These are phyloP conservation scores for Trypanosomatidae sp. DNA, from an alignment of 208 protist genomes.

Conservation along the genomic window DNA sequence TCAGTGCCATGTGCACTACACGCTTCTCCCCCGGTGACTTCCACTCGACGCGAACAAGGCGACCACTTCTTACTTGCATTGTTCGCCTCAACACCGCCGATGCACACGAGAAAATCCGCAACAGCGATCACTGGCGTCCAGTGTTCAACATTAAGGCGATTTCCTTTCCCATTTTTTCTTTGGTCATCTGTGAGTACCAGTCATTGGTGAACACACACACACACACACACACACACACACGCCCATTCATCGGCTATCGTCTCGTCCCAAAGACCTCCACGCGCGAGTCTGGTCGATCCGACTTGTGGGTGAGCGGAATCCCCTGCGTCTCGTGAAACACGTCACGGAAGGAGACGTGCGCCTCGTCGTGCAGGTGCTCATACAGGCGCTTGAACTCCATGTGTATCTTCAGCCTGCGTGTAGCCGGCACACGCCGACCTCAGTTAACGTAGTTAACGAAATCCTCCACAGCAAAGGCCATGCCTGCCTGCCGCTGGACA, in stretches of 20 bases:
- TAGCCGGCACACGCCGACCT: constrained; percentile 58
- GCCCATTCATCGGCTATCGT: not conserved
- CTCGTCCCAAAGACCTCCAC: constrained; percentile 50
- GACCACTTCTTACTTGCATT: too few relatives aligned
- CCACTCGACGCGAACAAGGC: not conserved
- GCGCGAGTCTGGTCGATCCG: constrained; percentile 45
- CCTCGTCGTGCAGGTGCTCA: constrained; percentile 49
- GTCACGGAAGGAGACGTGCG: constrained; percentile 36
- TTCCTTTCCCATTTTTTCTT: not conserved
- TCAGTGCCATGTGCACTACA: not conserved
- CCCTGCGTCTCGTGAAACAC: constrained; percentile 56
- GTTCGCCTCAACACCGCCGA: not conserved
- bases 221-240: not conserved
- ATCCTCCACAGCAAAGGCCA: constrained; percentile 84
- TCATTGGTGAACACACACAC: too few relatives aligned
- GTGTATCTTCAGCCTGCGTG: constrained; percentile 47
- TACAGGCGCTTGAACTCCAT: constrained; percentile 61
- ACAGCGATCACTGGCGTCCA: not conserved
- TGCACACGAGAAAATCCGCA: not conserved
- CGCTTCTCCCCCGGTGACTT: not conserved
- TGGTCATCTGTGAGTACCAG: not conserved
- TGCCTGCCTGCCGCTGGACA: constrained; percentile 50
- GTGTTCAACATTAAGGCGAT: not conserved
- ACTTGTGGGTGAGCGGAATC: constrained; percentile 43
- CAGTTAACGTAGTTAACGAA: constrained; percentile 92